Evolutionary conservation across 768 basidiomycete species (phyloP).

Genomic region (Termitomyces eurrhizus): DNA sequence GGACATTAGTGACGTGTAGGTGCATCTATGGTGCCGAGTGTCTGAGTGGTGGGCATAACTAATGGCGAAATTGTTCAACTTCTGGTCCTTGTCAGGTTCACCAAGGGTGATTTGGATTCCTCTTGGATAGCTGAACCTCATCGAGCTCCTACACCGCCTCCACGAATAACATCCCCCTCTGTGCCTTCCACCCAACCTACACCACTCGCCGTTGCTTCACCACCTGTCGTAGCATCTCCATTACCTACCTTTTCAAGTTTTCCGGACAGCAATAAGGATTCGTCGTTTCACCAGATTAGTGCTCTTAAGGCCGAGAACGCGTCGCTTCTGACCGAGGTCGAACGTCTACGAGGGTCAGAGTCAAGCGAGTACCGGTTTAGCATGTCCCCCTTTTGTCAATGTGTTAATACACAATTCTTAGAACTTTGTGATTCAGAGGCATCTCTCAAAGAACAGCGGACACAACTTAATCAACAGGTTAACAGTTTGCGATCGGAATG

Average conservation of each 20-base stretch:
- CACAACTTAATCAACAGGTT: constrained; percentile 11
- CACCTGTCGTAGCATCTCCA: constrained; percentile 17
- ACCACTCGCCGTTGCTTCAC: constrained; percentile 6
- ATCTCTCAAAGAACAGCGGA: constrained; percentile 20
- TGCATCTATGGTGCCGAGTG: constrained; percentile 23
- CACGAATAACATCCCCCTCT: constrained; percentile 13
- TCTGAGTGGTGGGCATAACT: constrained; percentile 2
- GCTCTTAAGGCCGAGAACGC: constrained; percentile 20
- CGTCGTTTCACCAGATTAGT: constrained; percentile 14
- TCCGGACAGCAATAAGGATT: constrained; percentile 11
- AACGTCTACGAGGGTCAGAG: constrained; percentile 10
- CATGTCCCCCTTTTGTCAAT: not conserved
- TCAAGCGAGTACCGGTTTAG: constrained; percentile 6
- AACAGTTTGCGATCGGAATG: constrained; percentile 24
- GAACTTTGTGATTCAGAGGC: constrained; percentile 3
- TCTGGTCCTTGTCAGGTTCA: constrained; percentile 29
- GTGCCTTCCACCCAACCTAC: constrained; percentile 12
- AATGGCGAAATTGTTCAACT: constrained; percentile 5
- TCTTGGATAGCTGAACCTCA: constrained; percentile 63
- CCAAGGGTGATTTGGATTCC: constrained; percentile 42
- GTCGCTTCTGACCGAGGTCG: constrained; percentile 16
- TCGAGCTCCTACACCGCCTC: constrained; percentile 35
- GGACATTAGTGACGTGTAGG: constrained; percentile 66
- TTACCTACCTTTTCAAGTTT: not conserved
- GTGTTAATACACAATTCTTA: not conserved